phyloP scores from a whole-genome alignment of 148 eudicot genomes.

The Rhododendron kiyosumense region DNA sequence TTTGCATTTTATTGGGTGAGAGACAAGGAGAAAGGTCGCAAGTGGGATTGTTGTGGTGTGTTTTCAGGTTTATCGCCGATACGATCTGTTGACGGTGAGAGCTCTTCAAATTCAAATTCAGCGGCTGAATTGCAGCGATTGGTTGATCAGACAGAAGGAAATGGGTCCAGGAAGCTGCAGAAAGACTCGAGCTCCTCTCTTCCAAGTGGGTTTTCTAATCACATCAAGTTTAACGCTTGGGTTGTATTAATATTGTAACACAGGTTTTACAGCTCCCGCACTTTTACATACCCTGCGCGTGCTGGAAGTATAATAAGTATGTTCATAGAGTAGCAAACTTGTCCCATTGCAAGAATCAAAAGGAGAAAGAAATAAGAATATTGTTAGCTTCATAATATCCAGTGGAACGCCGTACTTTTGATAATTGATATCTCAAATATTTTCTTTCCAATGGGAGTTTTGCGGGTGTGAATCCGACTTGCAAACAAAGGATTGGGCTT shows the following conservation, averaged over 20 bases:
- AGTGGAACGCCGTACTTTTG: not conserved
- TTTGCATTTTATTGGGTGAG: constrained; percentile 7
- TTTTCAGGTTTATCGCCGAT: constrained; percentile 19
- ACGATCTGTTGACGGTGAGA: constrained; percentile 42
- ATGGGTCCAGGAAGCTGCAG: constrained; percentile 27
- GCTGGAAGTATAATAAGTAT: not conserved
- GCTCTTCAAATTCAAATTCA: constrained; percentile 30
- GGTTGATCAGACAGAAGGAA: constrained; percentile 14
- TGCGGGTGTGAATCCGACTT: not conserved
- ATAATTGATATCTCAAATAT: not conserved
- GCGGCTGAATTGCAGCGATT: constrained; percentile 16
- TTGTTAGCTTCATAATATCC: not conserved
- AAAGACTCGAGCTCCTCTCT: constrained; percentile 39
- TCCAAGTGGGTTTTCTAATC: constrained; percentile 43
- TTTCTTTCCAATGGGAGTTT: not conserved
- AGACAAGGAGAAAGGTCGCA: constrained; percentile 23
- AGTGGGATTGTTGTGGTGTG: constrained; percentile 29
- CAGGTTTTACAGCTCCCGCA: not conserved
- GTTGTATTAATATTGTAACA: not conserved
- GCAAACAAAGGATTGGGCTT: not conserved
- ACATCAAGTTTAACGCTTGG: not conserved
- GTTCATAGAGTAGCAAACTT: not conserved
- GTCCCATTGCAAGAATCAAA: not conserved
- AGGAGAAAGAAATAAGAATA: not conserved
- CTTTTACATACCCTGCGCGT: not conserved